phyloP scores from a whole-genome alignment of 208 protist genomes.

The Leishmania turanica region DNA sequence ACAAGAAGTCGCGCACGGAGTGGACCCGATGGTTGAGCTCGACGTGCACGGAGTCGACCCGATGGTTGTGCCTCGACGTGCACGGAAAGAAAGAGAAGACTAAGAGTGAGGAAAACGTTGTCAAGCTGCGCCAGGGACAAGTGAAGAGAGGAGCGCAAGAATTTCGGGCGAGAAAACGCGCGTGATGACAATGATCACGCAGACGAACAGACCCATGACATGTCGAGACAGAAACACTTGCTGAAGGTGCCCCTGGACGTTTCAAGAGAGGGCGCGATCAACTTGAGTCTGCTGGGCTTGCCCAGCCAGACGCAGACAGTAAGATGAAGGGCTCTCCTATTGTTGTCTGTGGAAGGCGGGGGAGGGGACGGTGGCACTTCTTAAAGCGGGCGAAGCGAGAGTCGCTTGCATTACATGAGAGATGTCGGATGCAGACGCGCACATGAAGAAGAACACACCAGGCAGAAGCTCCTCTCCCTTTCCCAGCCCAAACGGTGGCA shows the following conservation, averaged over 20 bases:
- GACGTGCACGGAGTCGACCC: not conserved
- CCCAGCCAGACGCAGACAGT: not conserved
- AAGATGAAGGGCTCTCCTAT: not conserved
- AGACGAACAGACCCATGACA: not conserved
- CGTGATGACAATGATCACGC: not conserved
- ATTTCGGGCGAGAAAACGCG: not conserved
- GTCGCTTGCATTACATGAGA: not conserved
- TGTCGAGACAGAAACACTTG: not conserved
- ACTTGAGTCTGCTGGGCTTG: not conserved
- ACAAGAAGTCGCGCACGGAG: not conserved
- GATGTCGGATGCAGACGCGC: not conserved
- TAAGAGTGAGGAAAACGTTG: not conserved
- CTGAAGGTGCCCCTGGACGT: not conserved
- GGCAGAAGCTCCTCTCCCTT: not conserved
- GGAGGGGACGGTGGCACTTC: not conserved
- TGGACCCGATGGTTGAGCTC: too few species aligned
- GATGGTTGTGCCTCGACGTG: not conserved
- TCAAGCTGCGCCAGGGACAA: not conserved
- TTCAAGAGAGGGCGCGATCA: not conserved
- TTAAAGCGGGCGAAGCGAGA: not conserved
- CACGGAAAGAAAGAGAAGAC: not conserved
- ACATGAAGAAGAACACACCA: not conserved
- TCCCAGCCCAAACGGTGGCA: not conserved
- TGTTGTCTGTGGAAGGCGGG: not conserved
- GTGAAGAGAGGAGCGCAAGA: not conserved